Base-by-base conservation (phyloP, 768 basidiomycete species). In the Daedalea quercina region DNA sequence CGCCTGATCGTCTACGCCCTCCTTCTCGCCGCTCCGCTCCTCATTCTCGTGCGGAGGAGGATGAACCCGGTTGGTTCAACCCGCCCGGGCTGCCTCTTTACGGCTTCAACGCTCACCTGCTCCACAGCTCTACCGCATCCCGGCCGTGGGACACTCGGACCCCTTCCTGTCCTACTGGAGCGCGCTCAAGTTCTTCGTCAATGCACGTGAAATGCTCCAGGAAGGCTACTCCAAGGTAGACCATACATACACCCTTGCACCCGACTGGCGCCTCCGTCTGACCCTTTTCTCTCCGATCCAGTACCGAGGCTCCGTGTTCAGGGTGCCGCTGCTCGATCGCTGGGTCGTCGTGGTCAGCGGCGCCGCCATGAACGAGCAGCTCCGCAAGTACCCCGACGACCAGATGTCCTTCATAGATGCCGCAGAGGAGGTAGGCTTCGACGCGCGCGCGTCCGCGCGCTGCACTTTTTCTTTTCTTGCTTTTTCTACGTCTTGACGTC, bases 261-360 rank as follows among this genome's bases (percentile, higher is more conserved):
- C 19, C 33, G 25, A 12, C 9, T 22, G 19, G 4, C 1, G 4
- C 3, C 17, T n/a, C 23, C 9, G 3, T 26, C 11, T 42, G 24
- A 37, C 8, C 44, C n/a, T n/a, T 6, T 31, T 11, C 28, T 31
- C 11, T 11, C 6, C 11, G 28, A 31, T 31, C 1, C 40, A 63
- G 63, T 54, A 57, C 47, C 54, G 55, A 13, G 49, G 35, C 1
- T 48, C 57, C 15, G 34, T 57, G 9, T 81, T 77, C 64, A 74
- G 73, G 61, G 63, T 80, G 7, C 66, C 78, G 0, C 65, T 64
- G 28, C 59, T 75, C 40, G 65, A 74, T 37, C 65, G 69, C 47
- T 81, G 80, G 79, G 56, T 72, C 15, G 68, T 79, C 23, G 62
- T 81, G 9, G 61, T 75, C 15, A 69, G 69, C 24, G 73, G 76